Percentiles rank a stretch among this genome's conserved stretches.
Evolutionary conservation across 2,329 filamentous ascomycete genomes (phyloP).

Genomic region (Diaporthe aspalathi): DNA sequence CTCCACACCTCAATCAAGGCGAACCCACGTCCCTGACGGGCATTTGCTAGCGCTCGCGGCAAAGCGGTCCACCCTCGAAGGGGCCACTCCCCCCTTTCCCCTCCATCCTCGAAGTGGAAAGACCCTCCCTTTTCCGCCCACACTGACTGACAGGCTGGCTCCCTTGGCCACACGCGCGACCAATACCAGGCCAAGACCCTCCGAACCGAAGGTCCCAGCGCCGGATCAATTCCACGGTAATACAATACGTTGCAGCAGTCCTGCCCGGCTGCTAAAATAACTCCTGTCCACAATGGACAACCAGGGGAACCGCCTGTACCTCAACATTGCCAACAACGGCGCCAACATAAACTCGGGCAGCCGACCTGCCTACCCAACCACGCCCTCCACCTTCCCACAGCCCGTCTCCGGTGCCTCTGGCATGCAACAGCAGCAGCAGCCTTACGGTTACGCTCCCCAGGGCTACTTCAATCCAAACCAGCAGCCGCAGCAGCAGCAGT

Average conservation of each 20-base stretch:
- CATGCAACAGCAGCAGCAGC: conserved; percentile 58
- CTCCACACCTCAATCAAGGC: conserved; percentile 24
- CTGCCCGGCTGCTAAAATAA: conserved; percentile 21
- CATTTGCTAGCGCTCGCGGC: conserved; percentile 34
- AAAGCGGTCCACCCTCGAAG: conserved; percentile 28
- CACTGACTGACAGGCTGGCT: conserved; percentile 11
- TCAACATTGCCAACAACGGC: conserved; percentile 75
- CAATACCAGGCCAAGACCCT: conserved; percentile 29
- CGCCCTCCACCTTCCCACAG: conserved; percentile 95
- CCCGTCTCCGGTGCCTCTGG: conserved; percentile 73
- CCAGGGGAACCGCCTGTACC: conserved; percentile 71
- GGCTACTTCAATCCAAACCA: conserved; percentile 73
- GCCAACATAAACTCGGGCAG: conserved; percentile 68
- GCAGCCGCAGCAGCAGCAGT: conserved; percentile 57
- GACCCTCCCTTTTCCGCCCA: conserved; percentile 36
- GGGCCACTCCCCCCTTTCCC: conserved; percentile 37
- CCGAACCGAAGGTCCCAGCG: conserved; percentile 33
- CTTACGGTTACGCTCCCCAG: conserved; percentile 56
- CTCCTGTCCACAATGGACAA: conserved; percentile 58
- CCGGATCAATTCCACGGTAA: conserved; percentile 35
- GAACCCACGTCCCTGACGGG: conserved; percentile 27
- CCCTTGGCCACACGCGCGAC: conserved; percentile 33
- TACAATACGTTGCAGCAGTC: conserved; percentile 26
- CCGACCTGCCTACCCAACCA: conserved; percentile 79
- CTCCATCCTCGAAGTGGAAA: conserved; percentile 33